phyloP scores from a whole-genome alignment of 2,329 filamentous ascomycete species.

The Blastomyces gilchristii region DNA sequence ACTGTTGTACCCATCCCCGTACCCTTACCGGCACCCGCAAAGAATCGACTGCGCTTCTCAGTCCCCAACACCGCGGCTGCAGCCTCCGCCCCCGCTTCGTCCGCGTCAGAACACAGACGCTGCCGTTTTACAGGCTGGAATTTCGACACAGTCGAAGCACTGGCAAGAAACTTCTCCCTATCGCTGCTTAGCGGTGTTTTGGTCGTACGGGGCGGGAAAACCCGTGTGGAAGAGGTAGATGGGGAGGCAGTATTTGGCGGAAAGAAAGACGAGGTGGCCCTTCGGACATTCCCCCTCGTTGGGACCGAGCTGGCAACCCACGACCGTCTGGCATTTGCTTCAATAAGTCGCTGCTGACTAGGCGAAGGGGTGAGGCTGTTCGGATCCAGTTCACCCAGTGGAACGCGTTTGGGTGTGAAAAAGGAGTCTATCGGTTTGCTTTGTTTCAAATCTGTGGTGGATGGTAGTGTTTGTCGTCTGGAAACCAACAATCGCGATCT shows the following conservation, averaged over 20 bases:
- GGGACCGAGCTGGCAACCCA: conserved; percentile 47
- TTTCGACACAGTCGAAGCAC: conserved; percentile 31
- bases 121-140: conserved; percentile 42
- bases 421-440: conserved; percentile 53
- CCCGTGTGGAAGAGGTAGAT: conserved; percentile 16
- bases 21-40: conserved; percentile 20
- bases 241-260: conserved; percentile 25
- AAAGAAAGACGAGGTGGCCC: conserved; percentile 28
- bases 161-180: conserved; percentile 31
- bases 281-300: conserved; percentile 26
- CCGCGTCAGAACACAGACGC: conserved; percentile 42
- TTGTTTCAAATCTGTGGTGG: conserved; percentile 47
- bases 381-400: conserved; percentile 56
- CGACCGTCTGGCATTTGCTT: conserved; percentile 41
- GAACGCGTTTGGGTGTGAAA: conserved; percentile 54
- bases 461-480: conserved; percentile 33
- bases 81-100: conserved; percentile 24
- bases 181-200: conserved; percentile 32
- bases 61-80: conserved; percentile 18
- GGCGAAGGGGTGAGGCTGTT: conserved; percentile 58
- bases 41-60: conserved; percentile 41
- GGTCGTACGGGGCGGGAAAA: not conserved
- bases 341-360: conserved; percentile 50
- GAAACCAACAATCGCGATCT: conserved; percentile 28
- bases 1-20: conserved; percentile 11